Conservation (phyloP, 371 early-diverging fungal species). For the Mucor sp. region DNA sequence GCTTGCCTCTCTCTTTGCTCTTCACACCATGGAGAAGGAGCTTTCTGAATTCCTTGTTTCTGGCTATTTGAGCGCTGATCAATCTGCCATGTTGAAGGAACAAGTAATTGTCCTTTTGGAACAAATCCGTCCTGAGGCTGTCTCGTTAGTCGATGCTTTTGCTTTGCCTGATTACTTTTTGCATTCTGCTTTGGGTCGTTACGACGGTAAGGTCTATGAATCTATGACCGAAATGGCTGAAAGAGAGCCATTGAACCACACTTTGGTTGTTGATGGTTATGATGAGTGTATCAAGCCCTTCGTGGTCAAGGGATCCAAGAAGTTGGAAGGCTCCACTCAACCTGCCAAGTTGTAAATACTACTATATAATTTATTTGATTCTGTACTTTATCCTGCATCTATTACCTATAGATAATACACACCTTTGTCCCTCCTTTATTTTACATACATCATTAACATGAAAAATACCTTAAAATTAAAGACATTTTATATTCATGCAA, state of each 20-base stretch:
- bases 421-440: background rate
- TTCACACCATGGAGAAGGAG: conserved; percentile 67
- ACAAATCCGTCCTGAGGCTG: conserved; percentile 69
- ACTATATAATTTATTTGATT: background rate
- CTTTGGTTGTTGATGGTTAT: conserved; percentile 58
- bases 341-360: conserved; percentile 22
- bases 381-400: background rate
- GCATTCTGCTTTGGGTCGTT: conserved; percentile 77
- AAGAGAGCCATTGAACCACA: conserved; percentile 69
- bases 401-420: background rate
- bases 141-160: conserved; percentile 78
- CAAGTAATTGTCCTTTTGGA: conserved; percentile 55
- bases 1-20: conserved; percentile 55
- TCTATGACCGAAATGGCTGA: conserved; percentile 69
- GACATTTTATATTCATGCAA: background rate
- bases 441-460: background rate
- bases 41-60: conserved; percentile 65
- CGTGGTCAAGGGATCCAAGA: conserved; percentile 27
- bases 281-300: conserved; percentile 60
- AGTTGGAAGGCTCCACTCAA: conserved; percentile 4
- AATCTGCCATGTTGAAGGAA: conserved; percentile 51
- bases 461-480: background rate
- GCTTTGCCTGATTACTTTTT: conserved; percentile 75
- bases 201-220: conserved; percentile 79
- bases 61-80: conserved; percentile 52